These are phyloP conservation scores for Tilletia indica DNA, from an alignment of 1,284 basidiomycete genomes.

Conservation along the genomic window DNA sequence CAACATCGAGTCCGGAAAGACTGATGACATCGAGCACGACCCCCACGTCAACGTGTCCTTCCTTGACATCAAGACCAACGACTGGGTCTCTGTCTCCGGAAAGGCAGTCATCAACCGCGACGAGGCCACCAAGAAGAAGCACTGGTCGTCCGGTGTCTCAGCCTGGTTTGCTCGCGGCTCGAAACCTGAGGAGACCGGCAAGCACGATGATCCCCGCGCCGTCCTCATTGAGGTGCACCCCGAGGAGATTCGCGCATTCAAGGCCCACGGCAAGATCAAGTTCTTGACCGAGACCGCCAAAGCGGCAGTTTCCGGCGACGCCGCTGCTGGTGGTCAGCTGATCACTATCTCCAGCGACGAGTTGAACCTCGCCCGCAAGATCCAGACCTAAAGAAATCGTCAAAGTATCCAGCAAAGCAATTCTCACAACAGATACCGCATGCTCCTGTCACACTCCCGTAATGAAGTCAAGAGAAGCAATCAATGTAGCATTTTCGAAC, in stretches of 20 bases:
- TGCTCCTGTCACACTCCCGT: too few relatives aligned
- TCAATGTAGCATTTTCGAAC: background rate
- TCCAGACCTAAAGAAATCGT: slow-evolving; percentile 8
- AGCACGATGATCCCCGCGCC: slow-evolving; percentile 76
- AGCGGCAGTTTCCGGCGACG: slow-evolving; percentile 63
- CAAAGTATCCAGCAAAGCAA: background rate
- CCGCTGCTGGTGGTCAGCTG: slow-evolving; percentile 67
- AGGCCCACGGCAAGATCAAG: slow-evolving; percentile 36
- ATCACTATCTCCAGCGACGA: slow-evolving; percentile 67
- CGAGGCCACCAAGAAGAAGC: slow-evolving; percentile 44
- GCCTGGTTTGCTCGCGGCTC: slow-evolving; percentile 85
- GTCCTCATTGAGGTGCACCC: slow-evolving; percentile 77
- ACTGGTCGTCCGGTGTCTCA: slow-evolving; percentile 36
- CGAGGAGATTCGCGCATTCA: slow-evolving; percentile 61
- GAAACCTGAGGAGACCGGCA: slow-evolving; percentile 81
- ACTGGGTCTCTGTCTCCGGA: slow-evolving; percentile 82
- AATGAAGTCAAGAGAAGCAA: too few relatives aligned
- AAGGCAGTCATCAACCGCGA: slow-evolving; percentile 60
- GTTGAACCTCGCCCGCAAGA: slow-evolving; percentile 59
- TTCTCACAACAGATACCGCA: too few relatives aligned
- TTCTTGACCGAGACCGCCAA: slow-evolving; percentile 60
- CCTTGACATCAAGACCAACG: slow-evolving; percentile 69
- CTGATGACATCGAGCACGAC: slow-evolving; percentile 39
- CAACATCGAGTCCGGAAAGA: slow-evolving; percentile 46
- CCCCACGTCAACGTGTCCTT: slow-evolving; percentile 59